Base-by-base conservation (phyloP, 2,329 filamentous ascomycete species). In the Colletotrichum scovillei region DNA sequence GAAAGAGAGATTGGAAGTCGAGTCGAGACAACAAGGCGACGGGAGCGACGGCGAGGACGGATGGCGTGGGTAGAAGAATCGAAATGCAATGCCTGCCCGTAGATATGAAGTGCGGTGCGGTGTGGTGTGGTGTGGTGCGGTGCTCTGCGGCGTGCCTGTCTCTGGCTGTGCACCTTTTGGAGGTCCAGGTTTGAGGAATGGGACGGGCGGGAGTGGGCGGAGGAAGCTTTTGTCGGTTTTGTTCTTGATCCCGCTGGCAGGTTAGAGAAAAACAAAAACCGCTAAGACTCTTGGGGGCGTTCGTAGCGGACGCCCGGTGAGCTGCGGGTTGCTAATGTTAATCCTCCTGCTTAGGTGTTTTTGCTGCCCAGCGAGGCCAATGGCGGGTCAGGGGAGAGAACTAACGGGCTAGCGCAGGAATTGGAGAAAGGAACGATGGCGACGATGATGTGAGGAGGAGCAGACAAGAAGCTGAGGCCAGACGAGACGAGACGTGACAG, bases 141-240 rank as follows among this genome's bases (percentile, higher is more conserved):
- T 35, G 32, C 14, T 42, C 14, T 42, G 38, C 14, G 14, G 38
- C 38, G 14, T 42, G 38, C 16, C 38, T 42, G 5, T 42, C 38
- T 42, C 38, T 42, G 38, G 38, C n/a, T 32, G 60, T 53, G 26
- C 32, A 53, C 42, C 28, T 52, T 46, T 24, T 53, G 60, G 32
- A 19, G 38, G 16, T 19, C 38, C 38, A 19, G 28, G 42, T 16
- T 69, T 59, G 59, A 69, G 46, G 59, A 69, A 65, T 56, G 49
- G n/a, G 32, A 49, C 19, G 26, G 63, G 49, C 19, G 19, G 63
- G 30, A 32, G 67, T 57, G 70, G 70, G 67, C 14, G 60, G 60
- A 56, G 59, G 67, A 73, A 73, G 70, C 70, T 73, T 73, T 70
- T 73, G 70, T 56, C 57, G 67, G 67, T 65, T 70, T 73, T 56